Evolutionary conservation across 2,329 filamentous ascomycete genomes (phyloP).

Genomic region (Exophiala lecanii-corni): DNA sequence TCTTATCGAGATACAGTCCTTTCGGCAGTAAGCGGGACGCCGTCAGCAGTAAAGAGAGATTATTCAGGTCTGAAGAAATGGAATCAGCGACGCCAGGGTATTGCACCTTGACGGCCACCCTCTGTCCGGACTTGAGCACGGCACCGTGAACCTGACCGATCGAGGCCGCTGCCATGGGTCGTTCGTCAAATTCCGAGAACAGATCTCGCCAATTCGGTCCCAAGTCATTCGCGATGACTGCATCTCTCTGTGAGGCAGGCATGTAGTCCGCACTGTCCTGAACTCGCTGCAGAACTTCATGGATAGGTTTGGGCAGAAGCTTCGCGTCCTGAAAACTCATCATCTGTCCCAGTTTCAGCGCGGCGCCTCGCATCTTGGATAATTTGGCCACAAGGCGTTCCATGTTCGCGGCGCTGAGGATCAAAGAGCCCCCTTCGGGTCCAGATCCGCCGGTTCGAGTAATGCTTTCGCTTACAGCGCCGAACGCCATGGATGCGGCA

Average conservation of each 20-base stretch:
- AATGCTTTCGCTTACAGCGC: slow-evolving; percentile 79
- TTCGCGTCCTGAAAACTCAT: slow-evolving; percentile 97
- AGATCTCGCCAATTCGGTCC: slow-evolving; percentile 79
- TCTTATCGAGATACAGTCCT: slow-evolving; percentile 92
- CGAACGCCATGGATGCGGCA: slow-evolving; percentile 91
- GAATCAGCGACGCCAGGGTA: slow-evolving; percentile 94
- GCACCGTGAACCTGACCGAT: slow-evolving; percentile 95
- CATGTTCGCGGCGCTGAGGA: slow-evolving; percentile 87
- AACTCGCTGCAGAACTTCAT: slow-evolving; percentile 85
- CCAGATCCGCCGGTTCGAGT: slow-evolving; percentile 70
- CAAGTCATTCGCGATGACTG: slow-evolving; percentile 72
- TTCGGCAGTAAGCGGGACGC: slow-evolving; percentile 86
- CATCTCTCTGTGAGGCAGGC: slow-evolving; percentile 87
- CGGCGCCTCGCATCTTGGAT: slow-evolving; percentile 92
- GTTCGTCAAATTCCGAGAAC: slow-evolving; percentile 80
- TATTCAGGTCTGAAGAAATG: slow-evolving; percentile 94
- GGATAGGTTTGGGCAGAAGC: slow-evolving; percentile 82
- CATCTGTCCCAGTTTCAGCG: slow-evolving; percentile 96
- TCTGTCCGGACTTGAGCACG: slow-evolving; percentile 66
- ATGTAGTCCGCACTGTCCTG: slow-evolving; percentile 98
- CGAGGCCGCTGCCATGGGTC: slow-evolving; percentile 88
- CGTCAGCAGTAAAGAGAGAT: slow-evolving; percentile 82
- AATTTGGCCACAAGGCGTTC: slow-evolving; percentile 88
- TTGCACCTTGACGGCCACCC: slow-evolving; percentile 93
- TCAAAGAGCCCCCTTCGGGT: slow-evolving; percentile 76